phyloP scores from a whole-genome alignment of 768 basidiomycete species.

The Botryobasidium botryosum region DNA sequence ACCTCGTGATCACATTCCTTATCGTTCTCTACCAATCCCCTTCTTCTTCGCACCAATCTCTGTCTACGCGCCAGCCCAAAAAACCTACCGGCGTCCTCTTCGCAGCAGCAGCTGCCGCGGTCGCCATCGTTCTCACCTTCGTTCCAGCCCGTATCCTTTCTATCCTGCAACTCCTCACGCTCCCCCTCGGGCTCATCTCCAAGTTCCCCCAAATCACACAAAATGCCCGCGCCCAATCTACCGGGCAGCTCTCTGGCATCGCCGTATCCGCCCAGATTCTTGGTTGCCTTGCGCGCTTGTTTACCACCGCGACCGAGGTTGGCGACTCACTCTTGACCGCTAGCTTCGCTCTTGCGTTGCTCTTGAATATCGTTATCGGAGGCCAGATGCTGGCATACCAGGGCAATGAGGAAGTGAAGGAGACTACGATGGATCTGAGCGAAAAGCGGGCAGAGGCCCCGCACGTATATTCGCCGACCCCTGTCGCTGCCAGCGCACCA shows the following conservation, averaged over 20 bases:
- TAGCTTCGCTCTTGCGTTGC: conserved; percentile 68
- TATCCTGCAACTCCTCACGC: conserved; percentile 63
- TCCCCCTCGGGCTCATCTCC: conserved; percentile 81
- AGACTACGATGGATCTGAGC: neutral
- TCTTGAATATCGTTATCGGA: conserved; percentile 72
- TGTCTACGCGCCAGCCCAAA: conserved; percentile 6
- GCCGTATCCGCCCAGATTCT: conserved; percentile 76
- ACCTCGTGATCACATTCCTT: conserved; percentile 72
- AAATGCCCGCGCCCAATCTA: conserved; percentile 57
- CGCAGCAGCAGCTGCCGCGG: conserved; percentile 21
- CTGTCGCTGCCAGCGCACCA: conserved; percentile 25
- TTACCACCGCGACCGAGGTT: conserved; percentile 85
- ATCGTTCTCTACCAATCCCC: conserved; percentile 54
- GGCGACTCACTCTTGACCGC: conserved; percentile 64
- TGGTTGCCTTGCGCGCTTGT: conserved; percentile 82
- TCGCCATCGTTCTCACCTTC: conserved; percentile 20
- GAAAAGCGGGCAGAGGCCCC: conserved; percentile 17
- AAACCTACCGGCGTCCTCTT: conserved; percentile 23
- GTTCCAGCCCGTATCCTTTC: conserved; percentile 35
- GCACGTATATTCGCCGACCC: conserved; percentile 27
- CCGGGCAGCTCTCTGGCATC: conserved; percentile 88
- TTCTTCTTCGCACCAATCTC: conserved; percentile 15
- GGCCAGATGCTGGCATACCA: conserved; percentile 74
- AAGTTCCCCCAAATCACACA: conserved; percentile 88
- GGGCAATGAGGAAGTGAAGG: conserved; percentile 27